phyloP scores from a whole-genome alignment of 164 flowering plant genomes.

The Vitis labrusca region DNA sequence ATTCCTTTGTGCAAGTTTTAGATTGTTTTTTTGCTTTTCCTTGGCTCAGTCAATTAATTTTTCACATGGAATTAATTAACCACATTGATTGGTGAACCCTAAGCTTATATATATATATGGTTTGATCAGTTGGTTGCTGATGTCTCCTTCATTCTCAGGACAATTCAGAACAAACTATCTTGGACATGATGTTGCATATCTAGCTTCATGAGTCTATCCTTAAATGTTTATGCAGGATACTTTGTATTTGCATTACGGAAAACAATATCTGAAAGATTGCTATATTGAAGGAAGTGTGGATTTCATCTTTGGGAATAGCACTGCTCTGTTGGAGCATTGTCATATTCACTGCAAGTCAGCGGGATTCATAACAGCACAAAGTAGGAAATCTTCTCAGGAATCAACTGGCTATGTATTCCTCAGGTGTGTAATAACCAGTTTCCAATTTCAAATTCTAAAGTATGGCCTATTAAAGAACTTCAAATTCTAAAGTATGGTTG shows the following conservation, averaged over 20 bases:
- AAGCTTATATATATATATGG: neutral
- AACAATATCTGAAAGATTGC: constrained; percentile 87
- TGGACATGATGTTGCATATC: too few species aligned
- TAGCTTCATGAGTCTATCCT: too few species aligned
- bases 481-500: neutral
- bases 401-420: constrained; percentile 94
- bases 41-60: too few species aligned
- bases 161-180: too few species aligned
- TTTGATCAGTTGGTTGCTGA: neutral
- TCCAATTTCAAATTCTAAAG: neutral
- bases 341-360: constrained; percentile 93
- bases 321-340: constrained; percentile 93
- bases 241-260: constrained; percentile 86
- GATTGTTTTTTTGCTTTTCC: too few species aligned
- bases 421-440: constrained; percentile 44
- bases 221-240: constrained; percentile 69
- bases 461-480: neutral
- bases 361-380: constrained; percentile 90
- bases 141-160: neutral
- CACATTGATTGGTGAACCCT: neutral
- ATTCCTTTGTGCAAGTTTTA: too few species aligned
- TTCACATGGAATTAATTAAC: neutral
- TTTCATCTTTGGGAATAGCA: constrained; percentile 97
- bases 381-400: constrained; percentile 95
- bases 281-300: constrained; percentile 97